A percentile compares a stretch with the other conserved stretches of the same genome.
Conservation (phyloP, 805 yeast genomes). For the Metschnikowia anglica region DNA sequence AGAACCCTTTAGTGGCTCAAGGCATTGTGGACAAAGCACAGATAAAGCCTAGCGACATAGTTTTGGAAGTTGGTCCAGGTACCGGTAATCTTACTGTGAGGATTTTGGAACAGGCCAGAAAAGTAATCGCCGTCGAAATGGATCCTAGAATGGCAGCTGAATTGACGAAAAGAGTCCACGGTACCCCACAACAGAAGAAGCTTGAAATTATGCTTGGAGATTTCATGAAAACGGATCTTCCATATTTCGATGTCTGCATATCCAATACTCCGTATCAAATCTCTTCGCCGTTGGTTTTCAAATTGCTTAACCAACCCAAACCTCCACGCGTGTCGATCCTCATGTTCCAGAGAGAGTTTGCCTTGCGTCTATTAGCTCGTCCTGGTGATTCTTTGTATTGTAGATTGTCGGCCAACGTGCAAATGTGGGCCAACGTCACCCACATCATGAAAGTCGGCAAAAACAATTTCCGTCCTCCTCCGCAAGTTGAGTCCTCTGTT, state of each 20-base stretch:
- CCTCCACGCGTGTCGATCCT: slow-evolving; percentile 95
- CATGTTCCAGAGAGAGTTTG: slow-evolving; percentile 98
- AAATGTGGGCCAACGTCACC: slow-evolving; percentile 99
- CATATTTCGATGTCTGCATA: slow-evolving; percentile 93
- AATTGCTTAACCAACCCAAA: slow-evolving; percentile 80
- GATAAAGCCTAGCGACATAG: slow-evolving; percentile 87
- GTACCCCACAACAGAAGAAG: slow-evolving; percentile 90
- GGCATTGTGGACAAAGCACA: slow-evolving; percentile 97
- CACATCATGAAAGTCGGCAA: slow-evolving; percentile 98
- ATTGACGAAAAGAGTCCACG: slow-evolving; percentile 93
- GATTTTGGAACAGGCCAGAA: slow-evolving; percentile 86
- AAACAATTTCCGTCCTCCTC: slow-evolving; percentile 97
- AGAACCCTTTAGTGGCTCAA: slow-evolving; percentile 95
- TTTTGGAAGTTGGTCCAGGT: slow-evolving; percentile 98
- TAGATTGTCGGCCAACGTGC: slow-evolving; percentile 92
- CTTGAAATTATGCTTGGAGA: slow-evolving; percentile 92
- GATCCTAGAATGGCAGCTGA: slow-evolving; percentile 99
- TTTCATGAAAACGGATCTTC: slow-evolving; percentile 92
- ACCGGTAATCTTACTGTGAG: slow-evolving; percentile 96
- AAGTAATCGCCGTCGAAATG: slow-evolving; percentile 96
- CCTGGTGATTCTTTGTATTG: slow-evolving; percentile 96
- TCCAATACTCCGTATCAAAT: slow-evolving; percentile 98
- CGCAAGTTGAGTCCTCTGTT: slow-evolving; percentile 95
- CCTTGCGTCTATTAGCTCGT: slow-evolving; percentile 85
- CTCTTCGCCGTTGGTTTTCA: slow-evolving; percentile 94